A percentile compares a stretch with the other conserved stretches of the same genome.
These are phyloP conservation scores for Byssochlamys sp. DNA, from an alignment of 2,329 filamentous ascomycete species.

Conservation along the genomic window DNA sequence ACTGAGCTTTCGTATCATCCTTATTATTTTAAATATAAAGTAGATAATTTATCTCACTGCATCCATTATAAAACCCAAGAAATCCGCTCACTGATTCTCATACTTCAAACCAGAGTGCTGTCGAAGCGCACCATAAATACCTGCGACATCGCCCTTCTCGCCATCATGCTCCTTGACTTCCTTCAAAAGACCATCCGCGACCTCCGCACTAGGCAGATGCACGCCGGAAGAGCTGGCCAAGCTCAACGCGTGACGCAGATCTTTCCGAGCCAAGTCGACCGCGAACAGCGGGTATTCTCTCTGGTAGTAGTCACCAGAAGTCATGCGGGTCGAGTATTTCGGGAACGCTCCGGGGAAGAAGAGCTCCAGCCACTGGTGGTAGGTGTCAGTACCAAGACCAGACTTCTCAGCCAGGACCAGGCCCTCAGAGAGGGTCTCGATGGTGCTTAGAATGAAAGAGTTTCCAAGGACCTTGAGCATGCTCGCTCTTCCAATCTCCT, in stretches of 20 bases:
- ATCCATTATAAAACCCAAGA: neutral
- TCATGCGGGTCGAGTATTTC: conserved; percentile 66
- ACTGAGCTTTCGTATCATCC: too few species aligned
- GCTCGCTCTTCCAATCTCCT: conserved; percentile 59
- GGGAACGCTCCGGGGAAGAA: conserved; percentile 69
- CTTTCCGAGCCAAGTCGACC: conserved; percentile 74
- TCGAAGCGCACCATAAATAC: conserved; percentile 71
- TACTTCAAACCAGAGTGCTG: conserved; percentile 65
- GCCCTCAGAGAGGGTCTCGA: conserved; percentile 68
- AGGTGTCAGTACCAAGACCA: conserved; percentile 59
- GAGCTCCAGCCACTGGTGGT: conserved; percentile 61
- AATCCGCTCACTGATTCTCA: conserved; percentile 43
- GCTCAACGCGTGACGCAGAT: conserved; percentile 62
- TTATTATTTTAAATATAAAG: too few species aligned
- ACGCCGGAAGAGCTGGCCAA: conserved; percentile 56
- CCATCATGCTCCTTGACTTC: conserved; percentile 61
- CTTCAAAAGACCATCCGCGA: conserved; percentile 59
- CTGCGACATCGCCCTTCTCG: conserved; percentile 65
- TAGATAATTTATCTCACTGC: too few species aligned
- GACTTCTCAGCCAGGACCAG: conserved; percentile 71
- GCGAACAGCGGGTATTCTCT: conserved; percentile 70
- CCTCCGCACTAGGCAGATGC: conserved; percentile 54
- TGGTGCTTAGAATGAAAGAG: conserved; percentile 74
- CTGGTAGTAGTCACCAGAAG: conserved; percentile 64
- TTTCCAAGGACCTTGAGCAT: conserved; percentile 77